Conservation (phyloP, 768 basidiomycete species). For the Asterophora lycoperdoides region DNA sequence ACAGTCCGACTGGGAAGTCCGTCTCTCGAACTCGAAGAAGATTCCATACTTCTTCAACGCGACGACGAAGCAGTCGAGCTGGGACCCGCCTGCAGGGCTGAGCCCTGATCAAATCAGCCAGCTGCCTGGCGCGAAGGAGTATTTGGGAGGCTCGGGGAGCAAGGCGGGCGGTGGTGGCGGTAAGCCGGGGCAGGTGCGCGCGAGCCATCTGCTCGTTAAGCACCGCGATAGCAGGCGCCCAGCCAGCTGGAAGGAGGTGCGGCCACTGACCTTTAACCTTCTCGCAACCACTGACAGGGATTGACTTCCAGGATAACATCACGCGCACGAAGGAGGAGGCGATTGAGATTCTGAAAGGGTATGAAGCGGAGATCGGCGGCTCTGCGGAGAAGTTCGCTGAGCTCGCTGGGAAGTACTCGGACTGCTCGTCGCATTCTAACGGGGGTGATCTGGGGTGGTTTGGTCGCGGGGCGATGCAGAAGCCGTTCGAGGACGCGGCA, state of each 20-base stretch:
- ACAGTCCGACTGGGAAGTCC: conserved; percentile 70
- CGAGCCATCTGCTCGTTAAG: conserved; percentile 95
- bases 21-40: conserved; percentile 72
- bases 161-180: conserved; percentile 9
- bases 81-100: conserved; percentile 70
- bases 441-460: conserved; percentile 90
- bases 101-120: conserved; percentile 52
- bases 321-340: conserved; percentile 89
- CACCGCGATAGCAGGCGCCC: conserved; percentile 76
- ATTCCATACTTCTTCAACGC: conserved; percentile 89
- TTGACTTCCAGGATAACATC: conserved; percentile 55
- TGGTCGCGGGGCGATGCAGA: conserved; percentile 88
- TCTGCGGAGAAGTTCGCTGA: conserved; percentile 63
- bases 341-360: conserved; percentile 65
- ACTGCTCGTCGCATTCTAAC: conserved; percentile 82
- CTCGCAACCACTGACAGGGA: conserved; percentile 1
- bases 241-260: conserved; percentile 81
- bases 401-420: conserved; percentile 74
- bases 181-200: conserved; percentile 63
- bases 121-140: conserved; percentile 66
- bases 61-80: conserved; percentile 64
- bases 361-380: conserved; percentile 57
- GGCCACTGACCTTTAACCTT: conserved; percentile 17
- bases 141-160: conserved; percentile 24
- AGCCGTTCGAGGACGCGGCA: conserved; percentile 90